Percentiles rank a stretch among this genome's conserved stretches.
Conservation (phyloP, 345 rosid genomes). For the Turritis glabra region DNA sequence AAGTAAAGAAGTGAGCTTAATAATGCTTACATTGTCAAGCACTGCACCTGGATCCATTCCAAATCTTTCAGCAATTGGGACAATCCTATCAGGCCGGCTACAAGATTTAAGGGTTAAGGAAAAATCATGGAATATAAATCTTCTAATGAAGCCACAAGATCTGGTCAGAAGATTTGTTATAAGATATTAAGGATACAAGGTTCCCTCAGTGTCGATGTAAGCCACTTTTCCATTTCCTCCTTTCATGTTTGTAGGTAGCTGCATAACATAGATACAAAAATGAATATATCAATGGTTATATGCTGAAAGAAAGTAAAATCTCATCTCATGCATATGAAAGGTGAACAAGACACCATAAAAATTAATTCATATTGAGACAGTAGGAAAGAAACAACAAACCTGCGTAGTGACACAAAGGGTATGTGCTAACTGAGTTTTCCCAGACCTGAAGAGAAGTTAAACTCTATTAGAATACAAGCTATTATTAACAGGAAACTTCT, state of each 20-base stretch:
- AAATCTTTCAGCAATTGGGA: constrained; percentile 95
- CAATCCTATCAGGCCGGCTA: constrained; percentile 87
- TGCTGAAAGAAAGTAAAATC: not conserved
- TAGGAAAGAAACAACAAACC: constrained; percentile 48
- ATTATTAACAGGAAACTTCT: not conserved
- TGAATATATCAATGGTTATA: not conserved
- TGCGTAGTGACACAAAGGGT: constrained; percentile 84
- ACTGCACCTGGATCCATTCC: constrained; percentile 98
- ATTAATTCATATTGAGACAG: not conserved
- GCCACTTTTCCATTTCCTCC: constrained; percentile 98
- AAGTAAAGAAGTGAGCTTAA: not conserved
- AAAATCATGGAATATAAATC: constrained; percentile 15
- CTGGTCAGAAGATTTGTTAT: not conserved
- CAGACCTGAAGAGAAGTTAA: constrained; percentile 56
- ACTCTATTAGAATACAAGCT: not conserved
- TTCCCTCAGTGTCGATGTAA: constrained; percentile 85
- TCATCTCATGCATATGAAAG: not conserved
- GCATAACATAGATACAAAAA: constrained; percentile 26
- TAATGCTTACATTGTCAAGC: constrained; percentile 72
- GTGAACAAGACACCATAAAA: not conserved
- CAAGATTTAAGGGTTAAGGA: constrained; percentile 42
- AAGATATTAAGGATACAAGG: constrained; percentile 64
- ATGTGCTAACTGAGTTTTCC: constrained; percentile 91
- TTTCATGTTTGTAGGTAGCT: constrained; percentile 83
- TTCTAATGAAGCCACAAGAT: constrained; percentile 8